Percentiles rank a stretch among this genome's conserved stretches.
These are phyloP conservation scores for Aspergillus viridinutans DNA, from an alignment of 2,329 filamentous ascomycete species.

Conservation along the genomic window DNA sequence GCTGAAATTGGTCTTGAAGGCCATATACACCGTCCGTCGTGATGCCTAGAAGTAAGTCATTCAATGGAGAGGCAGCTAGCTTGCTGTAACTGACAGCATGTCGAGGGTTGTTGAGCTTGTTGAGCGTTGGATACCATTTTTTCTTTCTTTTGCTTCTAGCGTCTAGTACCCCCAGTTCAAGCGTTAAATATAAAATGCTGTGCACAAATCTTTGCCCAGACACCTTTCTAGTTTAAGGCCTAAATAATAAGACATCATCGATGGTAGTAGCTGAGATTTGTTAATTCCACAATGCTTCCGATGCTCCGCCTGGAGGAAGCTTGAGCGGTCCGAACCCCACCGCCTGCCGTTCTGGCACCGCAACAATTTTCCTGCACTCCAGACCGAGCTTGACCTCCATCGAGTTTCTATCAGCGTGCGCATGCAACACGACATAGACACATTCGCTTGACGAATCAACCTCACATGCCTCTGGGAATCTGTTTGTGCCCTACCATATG, in stretches of 20 bases:
- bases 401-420: neutral
- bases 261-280: neutral
- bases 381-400: slow-evolving; percentile 4
- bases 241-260: neutral
- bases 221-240: neutral
- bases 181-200: neutral
- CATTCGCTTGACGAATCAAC: slow-evolving; percentile 2
- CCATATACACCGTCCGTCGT: slow-evolving; percentile 31
- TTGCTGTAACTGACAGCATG: neutral
- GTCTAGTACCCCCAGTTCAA: neutral
- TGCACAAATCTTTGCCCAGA: neutral
- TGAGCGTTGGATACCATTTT: neutral
- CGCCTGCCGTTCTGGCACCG: slow-evolving; percentile 19
- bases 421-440: neutral
- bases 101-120: neutral
- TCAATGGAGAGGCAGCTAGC: neutral
- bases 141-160: neutral
- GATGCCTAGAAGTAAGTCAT: neutral
- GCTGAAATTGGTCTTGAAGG: slow-evolving; percentile 39
- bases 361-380: slow-evolving; percentile 19
- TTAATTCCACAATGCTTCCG: too few species aligned
- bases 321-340: slow-evolving; percentile 6
- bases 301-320: neutral
- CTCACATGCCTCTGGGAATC: slow-evolving; percentile 16
- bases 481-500: slow-evolving; percentile 30